phyloP scores from a whole-genome alignment of 2,329 filamentous ascomycete species.

The Neodidymelliopsis sp. region DNA sequence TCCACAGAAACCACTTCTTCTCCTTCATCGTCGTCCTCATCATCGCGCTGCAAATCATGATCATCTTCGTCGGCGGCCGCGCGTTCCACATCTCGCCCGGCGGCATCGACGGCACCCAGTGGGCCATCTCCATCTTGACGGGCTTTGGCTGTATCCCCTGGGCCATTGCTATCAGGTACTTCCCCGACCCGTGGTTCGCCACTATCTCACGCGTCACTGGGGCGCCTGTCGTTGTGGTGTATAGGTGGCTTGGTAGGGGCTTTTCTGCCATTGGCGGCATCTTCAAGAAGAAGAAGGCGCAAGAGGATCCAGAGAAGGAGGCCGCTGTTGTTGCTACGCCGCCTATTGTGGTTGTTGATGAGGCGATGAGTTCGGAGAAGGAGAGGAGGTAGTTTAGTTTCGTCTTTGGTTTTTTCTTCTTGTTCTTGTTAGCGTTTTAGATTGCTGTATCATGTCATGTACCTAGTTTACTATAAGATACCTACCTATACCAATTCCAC shows the following conservation, averaged over 20 bases:
- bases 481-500: background rate
- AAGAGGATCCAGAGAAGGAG: conserved; percentile 22
- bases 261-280: conserved; percentile 21
- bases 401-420: too few relatives aligned
- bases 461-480: too few relatives aligned
- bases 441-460: background rate
- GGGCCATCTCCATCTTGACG: conserved; percentile 62
- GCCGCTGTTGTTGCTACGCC: conserved; percentile 25
- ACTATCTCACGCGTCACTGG: conserved; percentile 29
- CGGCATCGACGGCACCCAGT: conserved; percentile 64
- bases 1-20: conserved; percentile 65
- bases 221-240: conserved; percentile 32
- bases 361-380: conserved; percentile 2
- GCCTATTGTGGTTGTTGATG: conserved; percentile 25
- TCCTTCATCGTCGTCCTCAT: conserved; percentile 65
- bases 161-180: conserved; percentile 59
- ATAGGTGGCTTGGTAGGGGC: conserved; percentile 22
- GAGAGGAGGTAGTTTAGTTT: background rate
- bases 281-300: conserved; percentile 26
- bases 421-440: background rate
- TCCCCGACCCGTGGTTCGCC: conserved; percentile 56
- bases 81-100: conserved; percentile 62
- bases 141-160: conserved; percentile 62
- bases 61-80: conserved; percentile 64
- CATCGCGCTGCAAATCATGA: conserved; percentile 64